These are phyloP conservation scores for Linaria vulgaris DNA, from an alignment of 257 asterid species.

Conservation along the genomic window DNA sequence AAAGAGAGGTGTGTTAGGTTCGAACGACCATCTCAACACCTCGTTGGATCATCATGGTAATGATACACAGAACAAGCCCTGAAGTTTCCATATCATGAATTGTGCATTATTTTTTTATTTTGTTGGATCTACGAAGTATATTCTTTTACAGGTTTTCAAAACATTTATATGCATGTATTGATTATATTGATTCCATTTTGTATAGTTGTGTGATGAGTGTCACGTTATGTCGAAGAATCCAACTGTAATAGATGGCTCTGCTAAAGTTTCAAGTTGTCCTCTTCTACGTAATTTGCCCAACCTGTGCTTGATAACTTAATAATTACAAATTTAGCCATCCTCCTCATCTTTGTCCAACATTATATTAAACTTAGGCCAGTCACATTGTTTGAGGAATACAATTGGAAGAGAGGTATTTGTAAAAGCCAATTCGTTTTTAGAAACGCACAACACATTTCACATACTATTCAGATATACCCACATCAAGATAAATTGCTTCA, in stretches of 20 bases:
- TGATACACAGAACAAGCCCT: slow-evolving; percentile 36
- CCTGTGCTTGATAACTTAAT: neutral
- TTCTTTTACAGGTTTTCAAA: no score
- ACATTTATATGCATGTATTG: neutral
- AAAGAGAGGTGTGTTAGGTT: slow-evolving; percentile 35
- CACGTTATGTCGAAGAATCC: neutral
- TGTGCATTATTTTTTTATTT: no score
- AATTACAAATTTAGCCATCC: no score
- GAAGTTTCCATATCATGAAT: neutral
- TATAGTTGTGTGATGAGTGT: slow-evolving; percentile 14
- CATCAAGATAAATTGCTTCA: no score
- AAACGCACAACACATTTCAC: neutral
- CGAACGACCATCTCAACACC: slow-evolving; percentile 41
- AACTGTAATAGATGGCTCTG: no score
- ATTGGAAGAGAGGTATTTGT: no score
- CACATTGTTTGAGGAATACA: no score
- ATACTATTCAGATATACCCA: neutral
- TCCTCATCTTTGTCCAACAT: no score
- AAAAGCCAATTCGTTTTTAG: neutral
- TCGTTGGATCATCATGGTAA: slow-evolving; percentile 42
- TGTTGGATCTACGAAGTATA: no score
- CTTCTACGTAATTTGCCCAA: neutral
- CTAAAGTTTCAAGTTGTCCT: slow-evolving; percentile 19
- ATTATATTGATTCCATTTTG: neutral
- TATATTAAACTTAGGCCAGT: no score